Conservation (phyloP, 345 rosid species). For the Eucalyptus polyanthemos region DNA sequence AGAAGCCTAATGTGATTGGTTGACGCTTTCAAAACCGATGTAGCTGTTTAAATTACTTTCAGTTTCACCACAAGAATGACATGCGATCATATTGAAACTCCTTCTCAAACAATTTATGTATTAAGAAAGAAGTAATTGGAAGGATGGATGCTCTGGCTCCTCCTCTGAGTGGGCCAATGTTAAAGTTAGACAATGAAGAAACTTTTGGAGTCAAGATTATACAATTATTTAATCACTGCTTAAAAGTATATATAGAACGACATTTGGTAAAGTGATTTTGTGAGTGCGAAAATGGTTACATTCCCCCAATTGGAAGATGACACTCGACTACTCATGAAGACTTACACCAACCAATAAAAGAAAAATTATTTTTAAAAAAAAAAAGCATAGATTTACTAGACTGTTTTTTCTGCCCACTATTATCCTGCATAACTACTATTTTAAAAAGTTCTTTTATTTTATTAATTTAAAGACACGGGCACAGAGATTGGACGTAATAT, state of each 20-base stretch:
- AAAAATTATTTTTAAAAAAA: neutral
- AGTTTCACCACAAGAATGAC: neutral
- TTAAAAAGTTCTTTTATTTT: neutral
- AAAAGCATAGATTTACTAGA: neutral
- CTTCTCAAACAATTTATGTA: neutral
- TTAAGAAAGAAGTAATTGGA: neutral
- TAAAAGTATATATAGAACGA: neutral
- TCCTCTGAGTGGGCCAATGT: neutral
- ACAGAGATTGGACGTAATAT: neutral
- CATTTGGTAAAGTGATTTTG: neutral
- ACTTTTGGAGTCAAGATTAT: neutral
- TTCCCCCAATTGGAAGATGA: neutral
- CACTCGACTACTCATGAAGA: neutral
- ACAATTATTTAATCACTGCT: neutral
- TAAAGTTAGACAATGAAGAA: neutral
- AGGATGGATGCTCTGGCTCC: neutral
- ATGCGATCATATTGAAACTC: neutral
- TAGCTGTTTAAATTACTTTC: neutral
- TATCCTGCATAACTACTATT: neutral
- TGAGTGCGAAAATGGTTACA: neutral
- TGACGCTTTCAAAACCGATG: neutral
- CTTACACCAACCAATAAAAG: neutral
- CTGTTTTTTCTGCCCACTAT: neutral
- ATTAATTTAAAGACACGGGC: neutral
- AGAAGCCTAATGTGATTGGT: neutral